These are phyloP conservation scores for Heliamphora exappendiculata DNA, from an alignment of 148 eudicot species.

Conservation along the genomic window DNA sequence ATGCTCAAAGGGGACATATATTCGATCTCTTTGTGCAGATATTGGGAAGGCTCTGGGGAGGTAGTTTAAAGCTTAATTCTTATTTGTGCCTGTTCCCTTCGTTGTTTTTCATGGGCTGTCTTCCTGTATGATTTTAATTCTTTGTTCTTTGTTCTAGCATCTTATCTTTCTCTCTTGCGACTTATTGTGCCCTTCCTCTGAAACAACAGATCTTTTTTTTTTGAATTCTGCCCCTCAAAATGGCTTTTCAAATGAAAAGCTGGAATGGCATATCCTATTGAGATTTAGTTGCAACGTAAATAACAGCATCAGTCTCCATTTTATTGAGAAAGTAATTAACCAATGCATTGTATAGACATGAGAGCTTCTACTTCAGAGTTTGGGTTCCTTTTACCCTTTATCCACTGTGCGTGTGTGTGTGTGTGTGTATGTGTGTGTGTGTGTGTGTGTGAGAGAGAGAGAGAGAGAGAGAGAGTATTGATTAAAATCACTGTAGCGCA, in stretches of 20 bases:
- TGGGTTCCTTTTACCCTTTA: not conserved
- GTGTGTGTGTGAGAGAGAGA: too few relatives aligned
- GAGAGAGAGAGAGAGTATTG: not conserved
- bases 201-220: not conserved
- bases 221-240: not conserved
- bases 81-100: not conserved
- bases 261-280: not conserved
- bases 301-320: not conserved
- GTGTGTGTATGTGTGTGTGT: too few relatives aligned
- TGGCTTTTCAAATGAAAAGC: not conserved
- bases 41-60: conserved; percentile 86
- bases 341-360: not conserved
- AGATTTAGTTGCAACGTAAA: not conserved
- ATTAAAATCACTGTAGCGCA: not conserved
- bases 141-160: not conserved
- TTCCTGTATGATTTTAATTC: not conserved
- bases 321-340: not conserved
- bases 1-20: conserved; percentile 94
- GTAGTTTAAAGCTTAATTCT: conserved; percentile 26
- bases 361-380: not conserved
- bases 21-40: conserved; percentile 94
- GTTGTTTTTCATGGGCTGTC: not conserved
- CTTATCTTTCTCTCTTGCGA: not conserved
- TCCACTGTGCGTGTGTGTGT: too few relatives aligned
- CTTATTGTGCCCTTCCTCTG: not conserved